Base-by-base conservation (phyloP, 2,329 filamentous ascomycete species). In the Pyrenophora tritici-repentis region DNA sequence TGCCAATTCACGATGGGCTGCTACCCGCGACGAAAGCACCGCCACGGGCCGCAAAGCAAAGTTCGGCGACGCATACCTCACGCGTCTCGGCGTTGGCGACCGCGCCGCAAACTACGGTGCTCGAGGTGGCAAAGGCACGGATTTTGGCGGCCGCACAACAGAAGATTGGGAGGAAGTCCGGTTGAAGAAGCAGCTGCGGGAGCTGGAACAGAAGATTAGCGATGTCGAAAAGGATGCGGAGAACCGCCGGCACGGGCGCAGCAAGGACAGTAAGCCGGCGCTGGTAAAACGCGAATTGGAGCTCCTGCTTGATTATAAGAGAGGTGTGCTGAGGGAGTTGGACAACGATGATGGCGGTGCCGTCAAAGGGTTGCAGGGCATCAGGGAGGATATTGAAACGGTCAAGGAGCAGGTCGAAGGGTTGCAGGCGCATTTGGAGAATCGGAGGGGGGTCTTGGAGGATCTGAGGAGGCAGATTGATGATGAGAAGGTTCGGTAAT, bases 141-240 rank as follows among this genome's bases (percentile, higher is more conserved):
- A 99, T 77, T 97, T 97, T 72, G 88, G 86, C 51, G 82, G 83
- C 32, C 90, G 91, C 71, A 89, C 89, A 54, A 93, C 95, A 20
- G 86, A 86, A 66, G 94, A 99, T 72, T 97, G 94, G 91, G 94
- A 99, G 75, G 94, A 97, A 75, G 94, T 97, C 37, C 85, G 92
- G 46, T 81, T 99, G 59, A 93, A 95, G 81, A 92, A 94, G 71
- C 91, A 97, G 75, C 83, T 99, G 26, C 83, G 86, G 18, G 93
- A 97, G 64, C 79, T 99, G 22, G 92, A 99, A 66, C 83, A 88
- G 49, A 96, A 95, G 79, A 88, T 97, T 56, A 85, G 87, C 31
- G 87, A 88, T 51, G 88, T 96, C 1, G 91, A 95, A 75, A 82
- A 86, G 50, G 84, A 86, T 36, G 86, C 87, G 0, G 83, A 83